Evolutionary conservation across 768 basidiomycete species (phyloP).

Genomic region (Phaffia tasmanica): DNA sequence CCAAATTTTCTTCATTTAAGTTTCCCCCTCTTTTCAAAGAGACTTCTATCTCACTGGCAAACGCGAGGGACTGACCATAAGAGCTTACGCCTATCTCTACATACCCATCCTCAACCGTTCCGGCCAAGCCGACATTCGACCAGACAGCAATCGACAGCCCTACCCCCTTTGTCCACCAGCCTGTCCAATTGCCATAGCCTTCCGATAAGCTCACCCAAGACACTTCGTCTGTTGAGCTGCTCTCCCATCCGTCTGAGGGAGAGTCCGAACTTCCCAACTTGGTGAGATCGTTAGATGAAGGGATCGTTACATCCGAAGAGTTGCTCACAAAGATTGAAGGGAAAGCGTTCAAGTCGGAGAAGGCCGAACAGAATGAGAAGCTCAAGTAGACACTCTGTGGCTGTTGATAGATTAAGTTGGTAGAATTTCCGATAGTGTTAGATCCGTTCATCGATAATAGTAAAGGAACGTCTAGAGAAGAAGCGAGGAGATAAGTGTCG

Average conservation of each 20-base stretch:
- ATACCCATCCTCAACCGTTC: slow-evolving; percentile 17
- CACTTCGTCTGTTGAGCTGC: neutral
- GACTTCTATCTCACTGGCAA: neutral
- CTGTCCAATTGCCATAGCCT: slow-evolving; percentile 37
- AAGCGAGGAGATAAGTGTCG: no score
- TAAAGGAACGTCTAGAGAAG: no score
- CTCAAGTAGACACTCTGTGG: slow-evolving; percentile 4
- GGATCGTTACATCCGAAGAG: neutral
- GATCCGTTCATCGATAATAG: no score
- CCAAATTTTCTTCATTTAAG: no score
- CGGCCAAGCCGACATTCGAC: slow-evolving; percentile 14
- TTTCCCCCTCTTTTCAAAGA: no score
- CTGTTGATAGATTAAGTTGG: no score
- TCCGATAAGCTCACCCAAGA: neutral
- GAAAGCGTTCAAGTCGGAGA: neutral
- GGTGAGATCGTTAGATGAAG: neutral
- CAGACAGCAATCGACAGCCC: slow-evolving; percentile 26
- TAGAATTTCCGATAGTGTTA: no score
- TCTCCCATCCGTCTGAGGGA: neutral
- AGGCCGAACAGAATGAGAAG: slow-evolving; percentile 11
- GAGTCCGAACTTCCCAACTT: neutral
- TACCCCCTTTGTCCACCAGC: slow-evolving; percentile 19
- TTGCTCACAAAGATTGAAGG: slow-evolving; percentile 7
- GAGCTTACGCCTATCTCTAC: slow-evolving; percentile 32
- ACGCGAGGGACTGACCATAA: slow-evolving; percentile 28